phyloP scores from a whole-genome alignment of 2,329 filamentous ascomycete species.

The Cadophora gregata region DNA sequence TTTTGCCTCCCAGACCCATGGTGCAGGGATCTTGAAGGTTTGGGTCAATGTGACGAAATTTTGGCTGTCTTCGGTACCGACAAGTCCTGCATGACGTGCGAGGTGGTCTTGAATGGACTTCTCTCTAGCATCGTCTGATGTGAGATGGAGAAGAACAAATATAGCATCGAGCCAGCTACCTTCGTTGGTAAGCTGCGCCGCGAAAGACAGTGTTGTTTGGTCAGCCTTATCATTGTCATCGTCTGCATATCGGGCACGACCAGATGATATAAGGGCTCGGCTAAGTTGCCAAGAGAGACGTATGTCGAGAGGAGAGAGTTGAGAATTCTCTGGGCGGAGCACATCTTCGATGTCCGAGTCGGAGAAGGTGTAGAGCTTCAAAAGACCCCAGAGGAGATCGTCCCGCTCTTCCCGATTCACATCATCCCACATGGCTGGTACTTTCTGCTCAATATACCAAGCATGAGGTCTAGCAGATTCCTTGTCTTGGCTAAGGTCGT shows the following conservation, averaged over 20 bases:
- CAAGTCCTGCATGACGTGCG: slow-evolving; percentile 70
- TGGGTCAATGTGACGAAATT: slow-evolving; percentile 65
- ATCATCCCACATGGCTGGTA: slow-evolving; percentile 66
- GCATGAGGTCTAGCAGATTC: slow-evolving; percentile 75
- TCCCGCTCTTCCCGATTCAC: slow-evolving; percentile 64
- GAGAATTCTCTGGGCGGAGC: slow-evolving; percentile 77
- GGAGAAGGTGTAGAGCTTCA: slow-evolving; percentile 79
- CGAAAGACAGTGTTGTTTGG: slow-evolving; percentile 68
- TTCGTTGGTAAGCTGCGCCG: slow-evolving; percentile 65
- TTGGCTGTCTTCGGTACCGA: slow-evolving; percentile 63
- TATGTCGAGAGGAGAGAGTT: slow-evolving; percentile 75
- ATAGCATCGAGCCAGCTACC: slow-evolving; percentile 73
- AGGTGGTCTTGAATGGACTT: slow-evolving; percentile 76
- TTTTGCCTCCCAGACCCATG: slow-evolving; percentile 88
- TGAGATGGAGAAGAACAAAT: slow-evolving; percentile 82
- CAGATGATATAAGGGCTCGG: slow-evolving; percentile 62
- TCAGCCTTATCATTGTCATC: slow-evolving; percentile 66
- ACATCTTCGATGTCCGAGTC: slow-evolving; percentile 68
- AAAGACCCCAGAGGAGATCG: slow-evolving; percentile 84
- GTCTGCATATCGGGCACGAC: slow-evolving; percentile 58
- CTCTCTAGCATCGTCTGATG: slow-evolving; percentile 64
- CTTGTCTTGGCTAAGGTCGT: slow-evolving; percentile 72
- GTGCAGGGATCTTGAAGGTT: slow-evolving; percentile 71
- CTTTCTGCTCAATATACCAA: slow-evolving; percentile 68
- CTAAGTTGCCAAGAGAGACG: slow-evolving; percentile 87